A percentile compares a stretch with the other conserved stretches of the same genome.
Evolutionary conservation across 306 rosid genomes (phyloP).

Genomic region (Dalbergia cultrata): DNA sequence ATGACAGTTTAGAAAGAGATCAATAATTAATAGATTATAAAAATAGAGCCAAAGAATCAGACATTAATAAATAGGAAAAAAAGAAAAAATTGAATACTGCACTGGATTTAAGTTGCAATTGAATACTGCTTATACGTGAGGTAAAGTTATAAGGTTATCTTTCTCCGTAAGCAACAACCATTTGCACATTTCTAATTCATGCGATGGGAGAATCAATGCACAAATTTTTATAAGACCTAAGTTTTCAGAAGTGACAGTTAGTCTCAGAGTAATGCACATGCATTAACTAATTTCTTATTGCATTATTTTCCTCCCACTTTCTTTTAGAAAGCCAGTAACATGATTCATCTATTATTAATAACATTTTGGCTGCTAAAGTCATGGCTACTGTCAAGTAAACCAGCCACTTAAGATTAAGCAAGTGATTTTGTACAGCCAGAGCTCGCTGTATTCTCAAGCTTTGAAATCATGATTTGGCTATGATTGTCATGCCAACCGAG

Average conservation of each 20-base stretch:
- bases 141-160: slow-evolving; percentile 45
- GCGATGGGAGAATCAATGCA: slow-evolving; percentile 68
- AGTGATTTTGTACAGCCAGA: slow-evolving; percentile 39
- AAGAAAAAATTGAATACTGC: not conserved
- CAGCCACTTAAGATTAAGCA: slow-evolving; percentile 22
- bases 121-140: slow-evolving; percentile 55
- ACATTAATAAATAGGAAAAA: not conserved
- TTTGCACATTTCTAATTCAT: slow-evolving; percentile 51
- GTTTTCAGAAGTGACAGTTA: slow-evolving; percentile 62
- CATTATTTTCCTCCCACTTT: slow-evolving; percentile 42
- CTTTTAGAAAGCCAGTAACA: slow-evolving; percentile 48
- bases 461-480: slow-evolving; percentile 50
- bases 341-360: slow-evolving; percentile 44
- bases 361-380: slow-evolving; percentile 50
- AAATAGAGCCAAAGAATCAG: slow-evolving; percentile 7
- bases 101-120: slow-evolving; percentile 12
- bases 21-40: slow-evolving; percentile 30
- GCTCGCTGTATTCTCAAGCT: slow-evolving; percentile 29
- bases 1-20: not conserved
- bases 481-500: slow-evolving; percentile 57
- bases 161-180: slow-evolving; percentile 46
- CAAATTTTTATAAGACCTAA: slow-evolving; percentile 41
- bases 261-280: slow-evolving; percentile 62
- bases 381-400: slow-evolving; percentile 45
- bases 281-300: slow-evolving; percentile 34